Base-by-base conservation (phyloP, 176 grass and related monocot species). In the Bromus sterilis region DNA sequence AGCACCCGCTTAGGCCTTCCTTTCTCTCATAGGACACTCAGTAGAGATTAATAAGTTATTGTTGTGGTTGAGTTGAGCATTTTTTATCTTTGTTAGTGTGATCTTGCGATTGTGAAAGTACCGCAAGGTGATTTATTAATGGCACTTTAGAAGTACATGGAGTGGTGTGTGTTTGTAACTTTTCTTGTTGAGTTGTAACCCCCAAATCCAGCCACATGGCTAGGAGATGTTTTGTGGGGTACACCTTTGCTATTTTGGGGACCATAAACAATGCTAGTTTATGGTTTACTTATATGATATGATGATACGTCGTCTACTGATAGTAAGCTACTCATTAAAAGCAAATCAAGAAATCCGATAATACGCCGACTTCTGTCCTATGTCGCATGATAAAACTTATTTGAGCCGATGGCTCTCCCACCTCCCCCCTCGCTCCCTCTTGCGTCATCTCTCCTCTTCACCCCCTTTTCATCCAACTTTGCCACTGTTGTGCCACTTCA, bases 1-100 rank as follows among this genome's bases (percentile, higher is more conserved):
- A 88, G 93, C 93, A 95, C 93, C 93, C 90, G 93, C 85, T 88
- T 89, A 83, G 80, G 80, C 80, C 43, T 53, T 84, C 63, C 81
- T 43, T 84, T 89, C 89, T 87, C 92, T 49, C 66, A 37, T 88
- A 84, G 32, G 31, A 57, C 40, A 53, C 2, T 41, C 51, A 56
- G 3, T 61, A 77, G 57, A 81, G n/a, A 76, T 46, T 66, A 83
- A 60, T 74, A 83, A 85, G 74, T 80, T 44, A 72, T 23, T 41
- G n/a, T 66, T 43, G 0, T 67, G 28, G 21, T 60, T 32, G 56
- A 48, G 14, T 70, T 34, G 64, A 35, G 77, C n/a, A 26, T n/a
- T 35, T n/a, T 58, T 56, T 24, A 64, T 73, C 63, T 36, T 49
- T 49, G 40, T 70, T 66, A 64, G 55, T 66, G 46, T 64, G 5